phyloP scores from a whole-genome alignment of 495 filamentous ascomycete species.

The Podospora conica region DNA sequence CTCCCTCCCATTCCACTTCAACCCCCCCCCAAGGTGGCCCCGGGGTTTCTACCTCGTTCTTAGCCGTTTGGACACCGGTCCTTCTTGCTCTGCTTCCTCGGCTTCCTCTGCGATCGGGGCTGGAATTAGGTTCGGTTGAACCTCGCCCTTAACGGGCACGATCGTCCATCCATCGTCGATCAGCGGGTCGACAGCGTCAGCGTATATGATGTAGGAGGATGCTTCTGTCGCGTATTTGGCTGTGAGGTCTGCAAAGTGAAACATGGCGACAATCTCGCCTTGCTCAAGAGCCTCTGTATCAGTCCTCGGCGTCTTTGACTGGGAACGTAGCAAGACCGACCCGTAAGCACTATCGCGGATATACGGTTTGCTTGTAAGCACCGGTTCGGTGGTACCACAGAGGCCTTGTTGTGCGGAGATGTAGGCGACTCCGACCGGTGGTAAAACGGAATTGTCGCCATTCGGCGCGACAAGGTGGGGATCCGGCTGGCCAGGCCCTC shows the following conservation, averaged over 20 bases:
- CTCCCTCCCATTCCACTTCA: conserved; percentile 37
- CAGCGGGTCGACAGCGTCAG: conserved; percentile 1
- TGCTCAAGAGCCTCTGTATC: not conserved
- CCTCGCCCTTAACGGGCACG: not conserved
- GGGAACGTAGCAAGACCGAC: not conserved
- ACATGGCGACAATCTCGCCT: not conserved
- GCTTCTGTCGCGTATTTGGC: not conserved
- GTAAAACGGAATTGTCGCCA: not conserved
- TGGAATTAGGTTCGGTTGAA: too few relatives aligned
- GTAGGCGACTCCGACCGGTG: not conserved
- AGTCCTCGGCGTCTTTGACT: too few relatives aligned
- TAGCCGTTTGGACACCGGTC: too few relatives aligned
- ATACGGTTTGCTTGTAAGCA: not conserved
- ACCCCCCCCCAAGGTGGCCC: too few relatives aligned
- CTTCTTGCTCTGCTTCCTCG: too few relatives aligned
- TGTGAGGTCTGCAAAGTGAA: conserved; percentile 4
- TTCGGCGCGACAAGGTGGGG: not conserved
- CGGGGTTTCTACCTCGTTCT: too few relatives aligned
- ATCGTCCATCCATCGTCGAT: conserved; percentile 1
- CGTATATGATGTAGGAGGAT: not conserved
- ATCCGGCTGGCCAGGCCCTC: not conserved
- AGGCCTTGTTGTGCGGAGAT: not conserved
- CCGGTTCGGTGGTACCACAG: not conserved
- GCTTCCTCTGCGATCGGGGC: too few relatives aligned
- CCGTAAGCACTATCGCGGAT: not conserved